Percentiles rank a stretch among this genome's conserved stretches.
Evolutionary conservation across 495 filamentous ascomycete species (phyloP).

Genomic region (Penicillium alfredii): DNA sequence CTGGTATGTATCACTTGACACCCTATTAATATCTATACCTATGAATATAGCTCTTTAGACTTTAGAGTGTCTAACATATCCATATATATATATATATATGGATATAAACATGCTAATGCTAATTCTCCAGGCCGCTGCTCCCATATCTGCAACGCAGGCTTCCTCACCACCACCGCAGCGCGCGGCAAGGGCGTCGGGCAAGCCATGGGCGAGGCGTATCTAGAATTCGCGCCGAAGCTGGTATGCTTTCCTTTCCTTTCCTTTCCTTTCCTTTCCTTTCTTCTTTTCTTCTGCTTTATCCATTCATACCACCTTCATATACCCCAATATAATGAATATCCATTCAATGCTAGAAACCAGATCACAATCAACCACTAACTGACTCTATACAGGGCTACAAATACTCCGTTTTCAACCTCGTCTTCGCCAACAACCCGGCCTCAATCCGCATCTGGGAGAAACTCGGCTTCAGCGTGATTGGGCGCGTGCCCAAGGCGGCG

Average conservation of each 20-base stretch:
- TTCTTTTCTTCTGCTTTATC: too few relatives aligned
- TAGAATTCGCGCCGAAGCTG: conserved; percentile 88
- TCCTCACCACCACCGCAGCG: conserved; percentile 76
- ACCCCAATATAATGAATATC: too few relatives aligned
- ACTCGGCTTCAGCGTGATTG: conserved; percentile 90
- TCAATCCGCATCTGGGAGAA: conserved; percentile 95
- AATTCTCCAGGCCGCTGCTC: conserved; percentile 38
- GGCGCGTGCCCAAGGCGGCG: conserved; percentile 56
- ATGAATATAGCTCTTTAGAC: conserved; percentile 36
- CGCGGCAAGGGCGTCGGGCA: conserved; percentile 84
- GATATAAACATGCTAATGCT: too few relatives aligned
- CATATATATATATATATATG: not conserved
- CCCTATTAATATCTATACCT: too few relatives aligned
- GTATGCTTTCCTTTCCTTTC: conserved; percentile 31
- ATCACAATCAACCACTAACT: too few relatives aligned
- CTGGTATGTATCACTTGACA: too few relatives aligned
- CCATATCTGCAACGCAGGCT: conserved; percentile 92
- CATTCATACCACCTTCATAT: not conserved
- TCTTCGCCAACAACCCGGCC: conserved; percentile 94
- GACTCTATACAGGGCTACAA: conserved; percentile 79
- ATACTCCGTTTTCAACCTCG: conserved; percentile 97
- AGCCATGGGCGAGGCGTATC: conserved; percentile 84
- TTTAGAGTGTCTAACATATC: conserved; percentile 1
- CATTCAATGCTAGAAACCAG: too few relatives aligned
- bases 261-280: conserved; percentile 6